These are phyloP conservation scores for Symbiodinium pilosum DNA, from an alignment of 73 alveolate genomes.

Conservation along the genomic window DNA sequence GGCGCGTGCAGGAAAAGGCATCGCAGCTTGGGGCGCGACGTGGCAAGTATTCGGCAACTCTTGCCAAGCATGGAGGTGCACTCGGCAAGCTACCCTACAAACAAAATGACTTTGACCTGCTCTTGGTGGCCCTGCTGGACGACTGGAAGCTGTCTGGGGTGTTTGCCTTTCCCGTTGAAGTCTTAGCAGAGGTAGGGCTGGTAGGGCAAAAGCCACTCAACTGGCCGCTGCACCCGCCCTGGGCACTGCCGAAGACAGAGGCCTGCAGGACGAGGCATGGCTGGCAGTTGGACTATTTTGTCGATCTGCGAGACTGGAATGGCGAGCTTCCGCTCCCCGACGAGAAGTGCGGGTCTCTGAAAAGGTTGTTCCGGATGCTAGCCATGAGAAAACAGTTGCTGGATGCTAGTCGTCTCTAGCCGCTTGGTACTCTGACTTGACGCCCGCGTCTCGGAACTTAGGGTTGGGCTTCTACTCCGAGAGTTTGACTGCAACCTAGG, in stretches of 20 bases:
- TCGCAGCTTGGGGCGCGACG: neutral
- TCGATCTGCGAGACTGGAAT: neutral
- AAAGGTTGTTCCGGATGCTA: neutral
- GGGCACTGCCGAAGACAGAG: neutral
- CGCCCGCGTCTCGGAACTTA: no score
- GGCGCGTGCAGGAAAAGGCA: neutral
- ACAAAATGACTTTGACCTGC: neutral
- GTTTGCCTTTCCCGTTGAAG: neutral
- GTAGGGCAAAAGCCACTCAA: neutral
- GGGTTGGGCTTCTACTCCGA: no score
- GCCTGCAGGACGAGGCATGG: neutral
- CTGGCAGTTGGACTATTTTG: neutral
- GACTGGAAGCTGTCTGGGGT: neutral
- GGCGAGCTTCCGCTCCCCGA: neutral
- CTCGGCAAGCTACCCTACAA: neutral
- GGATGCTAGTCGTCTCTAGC: no score
- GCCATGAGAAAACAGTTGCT: neutral
- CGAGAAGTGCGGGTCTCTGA: neutral
- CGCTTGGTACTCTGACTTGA: no score
- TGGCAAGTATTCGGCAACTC: neutral
- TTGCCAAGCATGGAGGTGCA: neutral
- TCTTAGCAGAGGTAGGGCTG: neutral
- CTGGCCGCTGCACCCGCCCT: neutral
- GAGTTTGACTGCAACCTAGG: conserved; percentile 10
- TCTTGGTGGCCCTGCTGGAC: neutral